A percentile compares a stretch with the other conserved stretches of the same genome.
Evolutionary conservation across 106 monocot genomes (phyloP).

Genomic region (Acorus calamus): DNA sequence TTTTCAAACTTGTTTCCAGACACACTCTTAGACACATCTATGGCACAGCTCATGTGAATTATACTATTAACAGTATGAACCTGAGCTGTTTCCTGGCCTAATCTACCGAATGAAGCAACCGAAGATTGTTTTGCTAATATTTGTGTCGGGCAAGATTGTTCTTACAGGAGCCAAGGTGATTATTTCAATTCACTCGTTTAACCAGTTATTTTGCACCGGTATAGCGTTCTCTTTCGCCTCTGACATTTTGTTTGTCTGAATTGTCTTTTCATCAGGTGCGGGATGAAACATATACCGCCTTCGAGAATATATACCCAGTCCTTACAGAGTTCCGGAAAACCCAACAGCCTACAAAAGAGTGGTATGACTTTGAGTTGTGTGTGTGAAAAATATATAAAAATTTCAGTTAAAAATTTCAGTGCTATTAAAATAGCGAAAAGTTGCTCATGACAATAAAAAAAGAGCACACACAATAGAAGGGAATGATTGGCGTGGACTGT

Average conservation of each 20-base stretch:
- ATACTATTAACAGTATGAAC: conserved; percentile 19
- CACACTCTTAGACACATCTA: too few species aligned
- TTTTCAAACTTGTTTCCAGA: too few species aligned
- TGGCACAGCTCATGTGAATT: too few species aligned
- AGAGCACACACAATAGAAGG: too few species aligned
- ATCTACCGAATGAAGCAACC: conserved; percentile 20
- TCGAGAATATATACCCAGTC: conserved; percentile 33
- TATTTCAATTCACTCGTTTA: neutral
- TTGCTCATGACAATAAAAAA: too few species aligned
- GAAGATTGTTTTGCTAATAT: conserved; percentile 25
- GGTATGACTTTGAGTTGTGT: too few species aligned
- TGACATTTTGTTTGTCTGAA: neutral
- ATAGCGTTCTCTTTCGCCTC: too few species aligned
- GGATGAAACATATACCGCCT: conserved; percentile 18
- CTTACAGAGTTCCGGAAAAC: conserved; percentile 14
- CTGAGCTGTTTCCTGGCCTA: conserved; percentile 30
- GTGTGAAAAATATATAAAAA: too few species aligned
- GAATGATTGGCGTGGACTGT: too few species aligned
- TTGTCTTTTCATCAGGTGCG: neutral
- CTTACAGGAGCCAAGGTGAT: conserved; percentile 28
- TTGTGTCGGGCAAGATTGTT: conserved; percentile 33
- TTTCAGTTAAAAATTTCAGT: too few species aligned
- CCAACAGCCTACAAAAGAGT: too few species aligned
- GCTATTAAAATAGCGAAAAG: too few species aligned
- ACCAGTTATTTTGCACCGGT: neutral